Conservation (phyloP, 306 rosid genomes). For the Fragaria vesca region DNA sequence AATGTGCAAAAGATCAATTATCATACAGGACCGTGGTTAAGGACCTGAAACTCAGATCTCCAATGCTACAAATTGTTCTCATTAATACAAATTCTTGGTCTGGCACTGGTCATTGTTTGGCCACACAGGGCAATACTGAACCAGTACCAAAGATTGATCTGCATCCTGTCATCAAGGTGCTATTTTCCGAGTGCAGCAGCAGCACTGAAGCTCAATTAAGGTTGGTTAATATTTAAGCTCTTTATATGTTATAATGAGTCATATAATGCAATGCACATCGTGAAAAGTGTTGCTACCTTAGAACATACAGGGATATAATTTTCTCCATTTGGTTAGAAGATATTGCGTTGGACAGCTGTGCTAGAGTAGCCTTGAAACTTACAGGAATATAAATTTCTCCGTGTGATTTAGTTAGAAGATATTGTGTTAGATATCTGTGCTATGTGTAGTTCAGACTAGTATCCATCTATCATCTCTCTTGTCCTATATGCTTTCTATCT, state of each 20-base stretch:
- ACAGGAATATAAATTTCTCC: background rate
- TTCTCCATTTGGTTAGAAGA: background rate
- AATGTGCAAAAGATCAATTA: conserved; percentile 73
- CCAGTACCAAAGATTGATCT: conserved; percentile 47
- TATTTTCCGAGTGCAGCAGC: conserved; percentile 52
- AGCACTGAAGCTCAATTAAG: conserved; percentile 57
- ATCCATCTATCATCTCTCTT: background rate
- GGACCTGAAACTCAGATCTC: conserved; percentile 62
- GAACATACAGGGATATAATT: conserved; percentile 5
- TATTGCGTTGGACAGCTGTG: background rate
- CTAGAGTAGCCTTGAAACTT: background rate
- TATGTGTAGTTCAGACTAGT: background rate
- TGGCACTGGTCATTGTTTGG: conserved; percentile 52
- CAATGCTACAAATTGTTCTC: conserved; percentile 66
- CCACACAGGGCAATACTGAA: conserved; percentile 30
- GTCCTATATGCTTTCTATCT: background rate
- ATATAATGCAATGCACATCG: background rate
- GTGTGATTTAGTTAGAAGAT: background rate
- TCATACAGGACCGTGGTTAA: conserved; percentile 77
- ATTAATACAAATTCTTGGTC: conserved; percentile 76
- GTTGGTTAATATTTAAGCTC: conserved; percentile 35
- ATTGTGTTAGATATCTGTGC: background rate
- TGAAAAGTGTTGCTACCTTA: background rate
- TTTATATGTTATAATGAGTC: background rate
- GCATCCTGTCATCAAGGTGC: conserved; percentile 65